Evolutionary conservation across 208 protist species (phyloP).

Genomic region (Sergeia podlipaevii): DNA sequence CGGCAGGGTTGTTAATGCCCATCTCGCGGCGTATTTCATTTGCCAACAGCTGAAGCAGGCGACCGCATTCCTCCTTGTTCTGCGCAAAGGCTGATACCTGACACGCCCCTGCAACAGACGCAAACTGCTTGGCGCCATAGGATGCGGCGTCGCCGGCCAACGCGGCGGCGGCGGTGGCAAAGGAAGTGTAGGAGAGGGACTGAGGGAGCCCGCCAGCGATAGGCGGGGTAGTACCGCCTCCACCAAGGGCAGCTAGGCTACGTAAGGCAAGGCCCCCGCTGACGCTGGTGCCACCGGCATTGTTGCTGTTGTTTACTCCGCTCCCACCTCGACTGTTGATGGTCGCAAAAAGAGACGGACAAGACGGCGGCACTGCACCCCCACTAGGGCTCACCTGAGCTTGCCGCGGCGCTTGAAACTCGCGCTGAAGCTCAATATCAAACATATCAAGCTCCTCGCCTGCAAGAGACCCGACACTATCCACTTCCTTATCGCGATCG

Average conservation of each 20-base stretch:
- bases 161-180: too few relatives aligned
- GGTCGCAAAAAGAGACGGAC: too few relatives aligned
- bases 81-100: slow-evolving; percentile 34
- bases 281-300: slow-evolving; percentile 10
- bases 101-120: slow-evolving; percentile 40
- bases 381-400: too few relatives aligned
- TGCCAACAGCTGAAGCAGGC: slow-evolving; percentile 47
- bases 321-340: too few relatives aligned
- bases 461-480: background rate
- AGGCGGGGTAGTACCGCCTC: too few relatives aligned
- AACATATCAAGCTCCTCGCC: slow-evolving; percentile 58
- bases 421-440: slow-evolving; percentile 58
- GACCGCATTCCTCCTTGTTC: slow-evolving; percentile 31
- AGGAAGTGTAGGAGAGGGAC: too few relatives aligned
- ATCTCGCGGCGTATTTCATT: slow-evolving; percentile 29
- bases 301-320: slow-evolving; percentile 1
- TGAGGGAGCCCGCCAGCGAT: too few relatives aligned
- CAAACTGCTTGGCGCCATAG: slow-evolving; percentile 21
- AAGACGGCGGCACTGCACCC: too few relatives aligned
- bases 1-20: slow-evolving; percentile 17
- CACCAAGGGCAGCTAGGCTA: too few relatives aligned
- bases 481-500: background rate
- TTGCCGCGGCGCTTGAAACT: slow-evolving; percentile 24
- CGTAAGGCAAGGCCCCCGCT: too few relatives aligned
- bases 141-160: too few relatives aligned